Conservation (phyloP, 2,329 filamentous ascomycete species). For the Escovopsis sp. region DNA sequence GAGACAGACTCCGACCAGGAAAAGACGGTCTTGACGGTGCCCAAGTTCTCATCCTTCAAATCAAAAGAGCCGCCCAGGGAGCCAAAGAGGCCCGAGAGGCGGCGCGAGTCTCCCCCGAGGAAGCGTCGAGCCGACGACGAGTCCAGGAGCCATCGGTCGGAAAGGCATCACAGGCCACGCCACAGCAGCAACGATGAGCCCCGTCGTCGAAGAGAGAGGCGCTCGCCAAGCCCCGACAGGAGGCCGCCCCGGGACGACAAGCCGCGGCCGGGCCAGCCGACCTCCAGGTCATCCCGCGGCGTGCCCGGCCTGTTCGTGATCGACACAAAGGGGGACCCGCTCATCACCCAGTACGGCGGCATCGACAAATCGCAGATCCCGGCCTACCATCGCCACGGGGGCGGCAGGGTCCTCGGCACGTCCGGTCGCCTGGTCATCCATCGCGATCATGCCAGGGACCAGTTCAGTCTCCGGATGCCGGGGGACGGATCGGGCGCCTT, state of each 20-base stretch:
- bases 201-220: constrained; percentile 8
- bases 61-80: constrained; percentile 24
- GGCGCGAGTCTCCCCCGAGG: constrained; percentile 1
- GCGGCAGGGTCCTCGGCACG: constrained; percentile 57
- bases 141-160: constrained; percentile 1
- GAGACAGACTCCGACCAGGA: neutral
- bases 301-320: constrained; percentile 34
- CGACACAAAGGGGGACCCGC: constrained; percentile 63
- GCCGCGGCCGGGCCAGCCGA: constrained; percentile 1
- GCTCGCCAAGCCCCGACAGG: constrained; percentile 2
- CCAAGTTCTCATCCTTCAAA: constrained; percentile 65
- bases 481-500: constrained; percentile 20
- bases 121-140: constrained; percentile 8
- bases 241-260: neutral
- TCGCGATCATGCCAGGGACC: constrained; percentile 42
- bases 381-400: constrained; percentile 52
- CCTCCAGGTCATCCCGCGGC: neutral
- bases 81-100: constrained; percentile 7
- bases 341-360: constrained; percentile 61
- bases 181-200: constrained; percentile 7
- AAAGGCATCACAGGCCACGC: constrained; percentile 7
- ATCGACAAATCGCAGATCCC: constrained; percentile 61
- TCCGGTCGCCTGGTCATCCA: constrained; percentile 48
- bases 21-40: constrained; percentile 18
- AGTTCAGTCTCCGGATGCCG: constrained; percentile 34